Base-by-base conservation (phyloP, 768 basidiomycete genomes). In the Lentinula guzmanii region DNA sequence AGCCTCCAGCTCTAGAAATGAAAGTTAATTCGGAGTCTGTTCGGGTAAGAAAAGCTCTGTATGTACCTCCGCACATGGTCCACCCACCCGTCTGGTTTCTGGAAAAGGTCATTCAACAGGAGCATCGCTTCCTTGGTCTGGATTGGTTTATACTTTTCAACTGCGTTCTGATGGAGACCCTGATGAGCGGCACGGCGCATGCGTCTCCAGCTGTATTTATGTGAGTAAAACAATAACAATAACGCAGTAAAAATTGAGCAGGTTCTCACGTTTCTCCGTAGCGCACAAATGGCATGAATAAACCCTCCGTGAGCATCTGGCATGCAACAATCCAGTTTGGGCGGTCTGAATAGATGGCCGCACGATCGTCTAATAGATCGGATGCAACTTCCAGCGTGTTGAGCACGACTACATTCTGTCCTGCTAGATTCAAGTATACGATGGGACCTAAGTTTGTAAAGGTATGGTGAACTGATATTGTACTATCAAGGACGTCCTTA, bases 181-280 rank as follows among this genome's bases (percentile, higher is more conserved):
- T 75, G 74, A 60, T 75, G 71, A 3, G 69, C 69, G 1, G 73
- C 70, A 16, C 72, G 69, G 18, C 74, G 70, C 70, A 73, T 71
- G 13, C 70, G 64, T 31, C 72, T 68, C 74, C 74, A 76, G 31
- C 74, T 76, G 58, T 42, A 34, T 34, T 28, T 16, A 37, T 13
- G 15, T 16, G 42, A 39, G 52, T 41, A n/a, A 35, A n/a, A 4
- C 61, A 10, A 6, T 18, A 11, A 5, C 9, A 13, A 41, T 1
- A 35, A 42, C 18, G 48, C 10, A 21, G 13, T 24, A 4, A 31
- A 13, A 3, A 28, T 28, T 3, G 28, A 0, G n/a, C n/a, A 7
- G 24, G 13, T n/a, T 33, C 60, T 48, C 28, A 61, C 60, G 48
- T 31, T 24, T 67, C 63, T 4, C 60, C 61, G 51, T 67, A 68